phyloP scores from a whole-genome alignment of 2,329 filamentous ascomycete species.

The Colletotrichum kahawae region DNA sequence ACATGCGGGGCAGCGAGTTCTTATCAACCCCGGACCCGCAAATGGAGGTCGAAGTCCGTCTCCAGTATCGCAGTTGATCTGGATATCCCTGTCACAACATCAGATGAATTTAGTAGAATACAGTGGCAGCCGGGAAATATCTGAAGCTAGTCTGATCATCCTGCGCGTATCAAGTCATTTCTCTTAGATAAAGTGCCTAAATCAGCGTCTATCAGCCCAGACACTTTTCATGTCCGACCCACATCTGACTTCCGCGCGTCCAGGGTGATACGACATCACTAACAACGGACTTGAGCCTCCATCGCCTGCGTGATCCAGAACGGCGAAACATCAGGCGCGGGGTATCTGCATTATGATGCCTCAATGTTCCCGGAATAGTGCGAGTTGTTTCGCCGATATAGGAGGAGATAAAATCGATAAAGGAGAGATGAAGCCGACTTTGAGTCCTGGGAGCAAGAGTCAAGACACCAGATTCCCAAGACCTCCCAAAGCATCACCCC shows the following conservation, averaged over 20 bases:
- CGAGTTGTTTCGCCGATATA: background rate
- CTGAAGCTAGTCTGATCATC: background rate
- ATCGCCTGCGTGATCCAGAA: background rate
- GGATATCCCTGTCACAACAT: background rate
- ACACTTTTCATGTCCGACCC: background rate
- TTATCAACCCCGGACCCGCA: constrained; percentile 4
- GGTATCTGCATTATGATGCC: background rate
- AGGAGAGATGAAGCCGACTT: background rate
- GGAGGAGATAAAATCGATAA: background rate
- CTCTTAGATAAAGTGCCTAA: background rate
- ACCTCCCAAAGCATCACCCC: background rate
- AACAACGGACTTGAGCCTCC: background rate
- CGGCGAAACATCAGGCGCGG: background rate
- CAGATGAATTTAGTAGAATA: background rate
- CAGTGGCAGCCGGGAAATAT: background rate
- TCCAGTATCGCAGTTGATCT: background rate
- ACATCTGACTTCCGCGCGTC: background rate
- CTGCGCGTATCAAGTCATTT: background rate
- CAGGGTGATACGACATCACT: background rate
- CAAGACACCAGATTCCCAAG: background rate
- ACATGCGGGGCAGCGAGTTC: background rate
- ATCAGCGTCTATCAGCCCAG: background rate
- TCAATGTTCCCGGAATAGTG: background rate
- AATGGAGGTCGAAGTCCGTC: constrained; percentile 4
- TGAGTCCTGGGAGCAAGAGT: background rate